Evolutionary conservation across 495 filamentous ascomycete species (phyloP), one percentile per base, ranked within the genome.

Genomic region (Tuber magnatum): DNA sequence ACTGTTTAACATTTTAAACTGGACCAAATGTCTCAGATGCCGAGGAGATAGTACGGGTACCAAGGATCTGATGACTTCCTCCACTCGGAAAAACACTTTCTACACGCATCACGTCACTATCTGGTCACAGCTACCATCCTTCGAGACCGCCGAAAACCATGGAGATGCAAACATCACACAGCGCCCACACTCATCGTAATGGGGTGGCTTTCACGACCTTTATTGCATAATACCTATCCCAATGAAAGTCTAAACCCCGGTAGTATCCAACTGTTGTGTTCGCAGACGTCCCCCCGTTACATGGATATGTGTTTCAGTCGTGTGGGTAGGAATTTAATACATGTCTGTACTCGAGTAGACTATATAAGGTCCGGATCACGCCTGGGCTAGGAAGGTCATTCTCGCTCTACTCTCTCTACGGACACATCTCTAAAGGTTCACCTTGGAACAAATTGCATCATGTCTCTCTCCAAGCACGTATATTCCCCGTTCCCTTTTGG

Each of bases 401-500:
- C 38, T 48, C 7, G 16, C 41, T 32, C 68, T n/a, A 5, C 22
- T 69, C 24, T 68, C 20, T 65, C 68, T 6, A 20, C 24, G 9
- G 35, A 24, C 39, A 38, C 9, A 10, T 48, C 12, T 71, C 40
- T 51, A 0, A 38, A 74, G 16, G 40, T 43, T 56, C 22, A 39
- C 2, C 32, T 10, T 6, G 42, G 38, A 65, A 78, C 38, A 51
- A 73, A 20, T 42, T 41, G 28, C 43, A 76, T 44, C 16, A 81
- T 81, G 80, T 81, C 80, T 46, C 80, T 81, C 73, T 76, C 80
- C 38, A 81, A 81, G 73, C 80, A 81, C 41, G 80, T 81, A 76
- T 28, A 65, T 71, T 22, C 24, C n/a, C 38, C 39, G 16, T 44
- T 69, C 18, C 8, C 39, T 10, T 44, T 48, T 40, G 18, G 22